Evolutionary conservation across 2,329 filamentous ascomycete species (phyloP).

Genomic region (Passalora sequoiae): DNA sequence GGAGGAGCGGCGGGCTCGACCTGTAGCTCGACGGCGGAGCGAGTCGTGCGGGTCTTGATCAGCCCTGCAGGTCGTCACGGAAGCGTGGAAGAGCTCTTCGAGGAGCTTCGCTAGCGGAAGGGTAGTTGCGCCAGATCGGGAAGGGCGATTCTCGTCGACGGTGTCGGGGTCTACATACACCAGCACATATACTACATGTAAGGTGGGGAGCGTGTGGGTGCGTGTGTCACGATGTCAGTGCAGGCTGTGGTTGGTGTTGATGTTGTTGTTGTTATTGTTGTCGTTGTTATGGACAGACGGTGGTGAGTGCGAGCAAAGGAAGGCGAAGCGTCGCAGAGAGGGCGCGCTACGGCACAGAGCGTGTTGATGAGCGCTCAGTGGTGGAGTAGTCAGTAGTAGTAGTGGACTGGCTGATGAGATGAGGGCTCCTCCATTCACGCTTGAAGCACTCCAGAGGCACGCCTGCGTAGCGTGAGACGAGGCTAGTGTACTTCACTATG

Average conservation of each 20-base stretch:
- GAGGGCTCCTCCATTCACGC: too few relatives aligned
- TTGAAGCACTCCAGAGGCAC: too few relatives aligned
- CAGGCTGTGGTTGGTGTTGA: too few relatives aligned
- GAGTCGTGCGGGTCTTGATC: conserved; percentile 5
- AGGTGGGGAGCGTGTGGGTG: neutral
- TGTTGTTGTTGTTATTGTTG: too few relatives aligned
- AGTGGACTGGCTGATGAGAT: too few relatives aligned
- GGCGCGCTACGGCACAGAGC: too few relatives aligned
- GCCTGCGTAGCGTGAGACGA: conserved; percentile 3
- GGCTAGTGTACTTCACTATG: too few relatives aligned
- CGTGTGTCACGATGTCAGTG: too few relatives aligned
- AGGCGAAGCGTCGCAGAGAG: neutral
- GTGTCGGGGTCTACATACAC: too few relatives aligned
- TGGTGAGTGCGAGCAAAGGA: neutral
- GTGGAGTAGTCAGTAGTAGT: too few relatives aligned
- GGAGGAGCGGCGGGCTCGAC: conserved; percentile 1
- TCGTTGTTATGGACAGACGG: neutral
- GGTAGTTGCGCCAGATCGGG: neutral
- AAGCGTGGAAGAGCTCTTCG: conserved; percentile 1
- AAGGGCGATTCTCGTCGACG: neutral
- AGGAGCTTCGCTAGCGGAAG: conserved; percentile 4
- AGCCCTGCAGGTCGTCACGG: conserved; percentile 3
- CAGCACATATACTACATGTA: too few relatives aligned
- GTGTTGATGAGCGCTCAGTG: too few relatives aligned
- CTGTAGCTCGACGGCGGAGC: neutral